These are phyloP conservation scores for Ananas comosus DNA, from an alignment of 176 grass and related monocot species.

Conservation along the genomic window DNA sequence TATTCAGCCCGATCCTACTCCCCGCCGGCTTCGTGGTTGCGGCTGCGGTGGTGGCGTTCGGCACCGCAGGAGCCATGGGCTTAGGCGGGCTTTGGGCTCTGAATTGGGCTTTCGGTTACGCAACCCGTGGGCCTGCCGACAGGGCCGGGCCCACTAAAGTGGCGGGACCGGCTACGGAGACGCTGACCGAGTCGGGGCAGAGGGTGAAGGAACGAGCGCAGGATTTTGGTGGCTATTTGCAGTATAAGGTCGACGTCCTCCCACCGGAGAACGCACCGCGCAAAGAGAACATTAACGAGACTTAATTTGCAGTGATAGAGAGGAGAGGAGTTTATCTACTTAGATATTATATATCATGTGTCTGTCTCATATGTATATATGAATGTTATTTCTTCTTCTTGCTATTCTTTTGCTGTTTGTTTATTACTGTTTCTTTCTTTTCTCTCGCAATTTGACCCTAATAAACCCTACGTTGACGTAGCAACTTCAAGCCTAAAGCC, in stretches of 20 bases:
- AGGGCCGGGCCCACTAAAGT: neutral
- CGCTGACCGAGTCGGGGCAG: neutral
- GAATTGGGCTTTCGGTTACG: neutral
- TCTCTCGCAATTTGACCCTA: too few species aligned
- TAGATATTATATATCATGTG: too few species aligned
- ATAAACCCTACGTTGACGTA: too few species aligned
- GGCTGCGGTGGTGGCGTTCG: neutral
- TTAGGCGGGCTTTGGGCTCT: neutral
- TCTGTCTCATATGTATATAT: too few species aligned
- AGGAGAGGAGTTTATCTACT: too few species aligned
- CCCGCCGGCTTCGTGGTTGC: neutral
- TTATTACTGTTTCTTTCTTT: too few species aligned
- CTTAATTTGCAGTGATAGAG: too few species aligned
- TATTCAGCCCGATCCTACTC: slow-evolving; percentile 11
- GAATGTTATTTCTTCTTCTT: too few species aligned
- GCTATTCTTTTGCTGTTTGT: too few species aligned
- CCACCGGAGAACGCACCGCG: neutral
- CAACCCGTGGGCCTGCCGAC: neutral
- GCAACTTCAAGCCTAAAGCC: too few species aligned
- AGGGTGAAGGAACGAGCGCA: neutral
- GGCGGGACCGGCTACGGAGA: neutral
- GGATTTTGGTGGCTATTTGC: neutral
- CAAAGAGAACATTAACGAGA: neutral
- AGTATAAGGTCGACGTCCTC: neutral
- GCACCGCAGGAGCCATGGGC: neutral